Evolutionary conservation across 2,329 filamentous ascomycete species (phyloP).

Genomic region (Neofusicoccum parvum): DNA sequence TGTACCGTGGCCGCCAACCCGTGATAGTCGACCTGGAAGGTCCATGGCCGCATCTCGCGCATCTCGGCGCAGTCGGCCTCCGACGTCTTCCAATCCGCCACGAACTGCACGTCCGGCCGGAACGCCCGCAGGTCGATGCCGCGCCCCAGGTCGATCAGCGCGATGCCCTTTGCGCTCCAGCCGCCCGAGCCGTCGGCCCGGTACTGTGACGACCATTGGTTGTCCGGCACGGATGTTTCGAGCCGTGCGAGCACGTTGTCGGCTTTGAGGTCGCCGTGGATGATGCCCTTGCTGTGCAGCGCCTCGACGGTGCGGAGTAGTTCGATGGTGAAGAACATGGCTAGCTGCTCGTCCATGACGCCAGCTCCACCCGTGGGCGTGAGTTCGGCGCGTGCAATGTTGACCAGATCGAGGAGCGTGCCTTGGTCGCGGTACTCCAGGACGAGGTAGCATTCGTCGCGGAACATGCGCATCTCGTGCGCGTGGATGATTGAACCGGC

Average conservation of each 20-base stretch:
- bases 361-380: slow-evolving; percentile 48
- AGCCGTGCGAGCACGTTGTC: slow-evolving; percentile 94
- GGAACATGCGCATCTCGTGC: slow-evolving; percentile 89
- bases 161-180: slow-evolving; percentile 79
- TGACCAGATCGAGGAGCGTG: slow-evolving; percentile 92
- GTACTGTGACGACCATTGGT: slow-evolving; percentile 66
- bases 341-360: slow-evolving; percentile 85
- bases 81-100: slow-evolving; percentile 92
- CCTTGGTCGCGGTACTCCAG: slow-evolving; percentile 88
- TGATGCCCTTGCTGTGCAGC: slow-evolving; percentile 74
- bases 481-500: slow-evolving; percentile 77
- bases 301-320: slow-evolving; percentile 87
- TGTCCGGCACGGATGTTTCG: slow-evolving; percentile 43
- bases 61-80: slow-evolving; percentile 93
- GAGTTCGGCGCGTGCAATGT: slow-evolving; percentile 73
- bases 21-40: slow-evolving; percentile 95
- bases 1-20: slow-evolving; percentile 88
- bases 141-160: slow-evolving; percentile 91
- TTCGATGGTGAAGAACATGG: slow-evolving; percentile 95
- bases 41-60: slow-evolving; percentile 92
- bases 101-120: slow-evolving; percentile 74
- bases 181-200: slow-evolving; percentile 71
- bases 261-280: slow-evolving; percentile 93
- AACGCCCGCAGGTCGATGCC: slow-evolving; percentile 93
- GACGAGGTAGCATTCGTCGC: slow-evolving; percentile 85